Percentiles rank a stretch among this genome's conserved stretches.
phyloP scores from a whole-genome alignment of 257 asterid genomes.

The Solanum dulcamara region DNA sequence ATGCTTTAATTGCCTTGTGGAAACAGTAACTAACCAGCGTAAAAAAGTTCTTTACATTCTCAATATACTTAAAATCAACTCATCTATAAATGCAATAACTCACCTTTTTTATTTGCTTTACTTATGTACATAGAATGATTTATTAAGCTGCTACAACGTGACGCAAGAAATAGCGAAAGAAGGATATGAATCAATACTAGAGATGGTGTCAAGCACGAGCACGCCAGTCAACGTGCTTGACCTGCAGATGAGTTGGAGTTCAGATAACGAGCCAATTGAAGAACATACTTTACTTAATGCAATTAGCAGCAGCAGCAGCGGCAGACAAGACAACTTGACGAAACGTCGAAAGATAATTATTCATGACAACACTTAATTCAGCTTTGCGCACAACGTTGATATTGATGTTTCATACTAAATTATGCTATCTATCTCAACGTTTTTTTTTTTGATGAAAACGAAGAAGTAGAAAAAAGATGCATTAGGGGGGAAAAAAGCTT shows the following conservation, averaged over 20 bases:
- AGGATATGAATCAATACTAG: constrained; percentile 17
- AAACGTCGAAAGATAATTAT: constrained; percentile 16
- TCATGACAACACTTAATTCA: not conserved
- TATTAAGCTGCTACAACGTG: constrained; percentile 25
- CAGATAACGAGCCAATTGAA: constrained; percentile 4
- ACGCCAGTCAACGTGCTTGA: constrained; percentile 45
- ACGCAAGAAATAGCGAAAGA: constrained; percentile 30
- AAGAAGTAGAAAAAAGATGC: not conserved
- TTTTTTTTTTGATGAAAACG: not conserved
- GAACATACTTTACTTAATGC: not conserved
- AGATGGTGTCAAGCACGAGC: constrained; percentile 19
- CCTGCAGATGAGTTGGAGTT: constrained; percentile 12
- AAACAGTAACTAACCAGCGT: no score
- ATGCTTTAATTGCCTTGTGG: no score
- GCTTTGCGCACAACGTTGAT: not conserved
- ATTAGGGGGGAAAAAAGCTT: not conserved
- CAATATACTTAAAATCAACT: not conserved
- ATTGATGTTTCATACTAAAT: not conserved
- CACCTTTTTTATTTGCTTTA: not conserved
- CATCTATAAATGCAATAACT: not conserved
- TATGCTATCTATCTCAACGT: not conserved
- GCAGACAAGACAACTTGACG: not conserved
- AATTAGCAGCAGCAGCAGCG: not conserved
- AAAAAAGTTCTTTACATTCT: not conserved
- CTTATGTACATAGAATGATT: constrained; percentile 22